Conservation (phyloP, 495 filamentous ascomycete species). For the Hypoxylon subgilvum region DNA sequence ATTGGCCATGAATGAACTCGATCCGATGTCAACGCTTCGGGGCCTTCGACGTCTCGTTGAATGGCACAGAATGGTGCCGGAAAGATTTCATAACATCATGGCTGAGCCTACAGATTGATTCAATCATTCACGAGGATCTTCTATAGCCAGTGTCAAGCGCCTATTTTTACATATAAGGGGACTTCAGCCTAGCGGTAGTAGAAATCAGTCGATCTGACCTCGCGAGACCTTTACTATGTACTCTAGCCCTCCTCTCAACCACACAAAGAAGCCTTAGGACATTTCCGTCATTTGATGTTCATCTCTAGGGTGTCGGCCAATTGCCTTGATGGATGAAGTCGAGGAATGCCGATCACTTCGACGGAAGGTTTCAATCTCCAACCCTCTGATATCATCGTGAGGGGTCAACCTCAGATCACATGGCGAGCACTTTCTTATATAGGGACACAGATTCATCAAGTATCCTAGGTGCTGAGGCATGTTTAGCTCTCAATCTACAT, state of each 20-base stretch:
- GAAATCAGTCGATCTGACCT: too few species aligned
- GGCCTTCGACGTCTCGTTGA: too few species aligned
- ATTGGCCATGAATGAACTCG: too few species aligned
- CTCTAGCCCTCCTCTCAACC: too few species aligned
- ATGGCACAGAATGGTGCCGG: too few species aligned
- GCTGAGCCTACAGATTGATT: too few species aligned
- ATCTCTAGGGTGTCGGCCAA: constrained; percentile 18
- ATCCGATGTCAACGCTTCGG: too few species aligned
- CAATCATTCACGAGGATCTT: too few species aligned
- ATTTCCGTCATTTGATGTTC: constrained; percentile 27
- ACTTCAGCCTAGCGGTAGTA: too few species aligned
- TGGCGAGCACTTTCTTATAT: constrained; percentile 11
- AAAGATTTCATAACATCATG: too few species aligned
- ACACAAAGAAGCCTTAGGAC: not conserved
- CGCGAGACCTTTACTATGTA: not conserved
- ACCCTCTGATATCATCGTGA: constrained; percentile 34
- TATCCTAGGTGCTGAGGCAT: not conserved
- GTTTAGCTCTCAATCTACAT: not conserved
- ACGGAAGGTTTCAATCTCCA: constrained; percentile 19
- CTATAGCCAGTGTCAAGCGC: too few species aligned
- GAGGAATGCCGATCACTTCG: constrained; percentile 17
- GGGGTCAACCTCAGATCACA: constrained; percentile 30
- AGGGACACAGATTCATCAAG: not conserved
- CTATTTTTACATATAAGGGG: too few species aligned
- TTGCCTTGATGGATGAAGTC: constrained; percentile 15